Evolutionary conservation across 2,329 filamentous ascomycete genomes (phyloP).

Genomic region (Aspergillus fumigatiaffinis): DNA sequence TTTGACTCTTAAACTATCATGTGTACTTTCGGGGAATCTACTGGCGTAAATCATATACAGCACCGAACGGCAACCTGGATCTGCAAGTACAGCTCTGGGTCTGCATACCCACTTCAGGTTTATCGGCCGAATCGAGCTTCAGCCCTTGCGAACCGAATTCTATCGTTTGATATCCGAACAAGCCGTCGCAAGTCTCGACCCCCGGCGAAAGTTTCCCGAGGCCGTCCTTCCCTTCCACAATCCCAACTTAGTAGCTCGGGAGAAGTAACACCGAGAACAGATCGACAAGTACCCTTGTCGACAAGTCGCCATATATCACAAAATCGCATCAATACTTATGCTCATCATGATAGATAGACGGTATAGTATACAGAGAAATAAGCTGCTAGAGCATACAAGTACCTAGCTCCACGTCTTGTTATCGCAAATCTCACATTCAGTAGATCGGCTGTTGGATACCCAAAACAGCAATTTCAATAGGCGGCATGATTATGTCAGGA

Average conservation of each 20-base stretch:
- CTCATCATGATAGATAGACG: neutral
- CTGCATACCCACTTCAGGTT: neutral
- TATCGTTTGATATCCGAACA: neutral
- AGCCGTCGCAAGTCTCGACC: neutral
- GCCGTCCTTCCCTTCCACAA: neutral
- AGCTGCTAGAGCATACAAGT: neutral
- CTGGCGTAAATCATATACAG: neutral
- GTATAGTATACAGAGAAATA: neutral
- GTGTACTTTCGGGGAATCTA: too few relatives aligned
- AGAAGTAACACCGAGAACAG: neutral
- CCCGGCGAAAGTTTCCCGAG: neutral
- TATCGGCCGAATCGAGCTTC: neutral
- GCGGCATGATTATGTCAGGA: constrained; percentile 6
- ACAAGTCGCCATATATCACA: neutral
- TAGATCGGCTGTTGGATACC: constrained; percentile 3
- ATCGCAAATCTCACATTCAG: neutral
- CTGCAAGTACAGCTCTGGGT: too few relatives aligned
- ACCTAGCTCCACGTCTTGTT: neutral
- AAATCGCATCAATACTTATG: neutral
- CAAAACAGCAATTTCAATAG: constrained; percentile 4
- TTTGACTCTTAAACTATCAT: neutral
- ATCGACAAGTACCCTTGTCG: neutral
- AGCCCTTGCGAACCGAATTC: too few relatives aligned
- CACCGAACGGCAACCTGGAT: neutral
- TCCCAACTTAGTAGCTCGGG: neutral